Evolutionary conservation across 306 rosid species (phyloP).

Genomic region (Vicia villosa): DNA sequence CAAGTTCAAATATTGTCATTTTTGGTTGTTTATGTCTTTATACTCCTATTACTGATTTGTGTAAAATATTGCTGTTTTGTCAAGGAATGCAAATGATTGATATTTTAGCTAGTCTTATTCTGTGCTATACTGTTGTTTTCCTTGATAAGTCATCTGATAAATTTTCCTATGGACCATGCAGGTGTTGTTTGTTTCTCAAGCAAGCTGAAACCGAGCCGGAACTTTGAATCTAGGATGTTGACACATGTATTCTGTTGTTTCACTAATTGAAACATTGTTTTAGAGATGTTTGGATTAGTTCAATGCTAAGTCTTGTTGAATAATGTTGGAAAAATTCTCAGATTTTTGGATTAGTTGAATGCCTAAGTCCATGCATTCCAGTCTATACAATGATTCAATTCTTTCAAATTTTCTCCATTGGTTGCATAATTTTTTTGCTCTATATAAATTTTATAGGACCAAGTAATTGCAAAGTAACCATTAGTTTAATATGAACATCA

Average conservation of each 20-base stretch:
- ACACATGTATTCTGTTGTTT: conserved; percentile 8
- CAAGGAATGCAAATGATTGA: neutral
- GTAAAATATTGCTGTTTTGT: conserved; percentile 2
- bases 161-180: conserved; percentile 23
- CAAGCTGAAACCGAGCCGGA: conserved; percentile 5
- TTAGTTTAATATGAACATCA: neutral
- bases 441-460: neutral
- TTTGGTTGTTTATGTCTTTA: conserved; percentile 3
- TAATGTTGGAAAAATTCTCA: neutral
- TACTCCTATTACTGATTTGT: conserved; percentile 7
- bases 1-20: conserved; percentile 8
- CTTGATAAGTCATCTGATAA: conserved; percentile 19
- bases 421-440: conserved; percentile 9
- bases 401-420: neutral
- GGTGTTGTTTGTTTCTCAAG: conserved; percentile 29
- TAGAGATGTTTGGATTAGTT: conserved; percentile 21
- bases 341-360: conserved; percentile 3
- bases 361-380: neutral
- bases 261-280: neutral
- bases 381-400: conserved; percentile 1
- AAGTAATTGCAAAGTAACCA: neutral
- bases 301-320: conserved; percentile 20
- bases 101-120: neutral
- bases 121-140: neutral
- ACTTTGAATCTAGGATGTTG: conserved; percentile 20